Evolutionary conservation across 208 protist species (phyloP), one percentile per base, ranked within the genome.

Genomic region (Kentomonas sorsogonicus): DNA sequence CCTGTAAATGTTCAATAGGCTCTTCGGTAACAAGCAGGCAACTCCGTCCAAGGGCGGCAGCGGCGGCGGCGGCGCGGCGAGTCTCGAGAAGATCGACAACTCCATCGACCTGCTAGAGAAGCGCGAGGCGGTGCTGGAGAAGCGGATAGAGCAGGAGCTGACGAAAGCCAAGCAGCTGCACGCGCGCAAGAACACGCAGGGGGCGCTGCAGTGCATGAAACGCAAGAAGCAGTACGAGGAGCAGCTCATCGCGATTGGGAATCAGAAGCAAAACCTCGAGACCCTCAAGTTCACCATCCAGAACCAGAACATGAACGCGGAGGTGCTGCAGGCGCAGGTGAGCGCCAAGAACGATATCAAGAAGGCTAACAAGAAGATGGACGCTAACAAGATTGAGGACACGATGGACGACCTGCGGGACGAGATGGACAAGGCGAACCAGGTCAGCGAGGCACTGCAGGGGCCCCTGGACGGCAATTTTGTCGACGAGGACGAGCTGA

Each of bases 141-240:
- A 95, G 75, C 93, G 92, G 50, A 79, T 90, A 57, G 74, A 89
- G 41, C 60, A 44, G n/a, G 89, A 97, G 66, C 52, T 91, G 13
- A 61, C 34, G 3, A 85, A 78, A 58, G 93, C 89, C 38, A 95
- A 91, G 75, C 63, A 83, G 56, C 78, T 83, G 47, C 72, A 91
- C 33, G 61, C 71, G 2, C 89, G 85, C 67, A 95, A 96, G 60
- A 94, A 97, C 67, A 87, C 72, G n/a, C 67, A 77, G 38, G 77
- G 56, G 18, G 93, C 93, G 10, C 56, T 93, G 57, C 75, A 91
- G 63, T 89, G 82, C 56, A 88, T 96, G 81, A 94, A 93, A 64
- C 78, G 87, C 15, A 97, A 97, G 70, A 97, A 97, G 69, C 55
- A 74, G 67, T 91, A 83, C 66, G 85, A 96, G 59, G 77, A 83